Evolutionary conservation across 1,284 basidiomycete genomes (phyloP).

Genomic region (Acaromyces ingoldii): DNA sequence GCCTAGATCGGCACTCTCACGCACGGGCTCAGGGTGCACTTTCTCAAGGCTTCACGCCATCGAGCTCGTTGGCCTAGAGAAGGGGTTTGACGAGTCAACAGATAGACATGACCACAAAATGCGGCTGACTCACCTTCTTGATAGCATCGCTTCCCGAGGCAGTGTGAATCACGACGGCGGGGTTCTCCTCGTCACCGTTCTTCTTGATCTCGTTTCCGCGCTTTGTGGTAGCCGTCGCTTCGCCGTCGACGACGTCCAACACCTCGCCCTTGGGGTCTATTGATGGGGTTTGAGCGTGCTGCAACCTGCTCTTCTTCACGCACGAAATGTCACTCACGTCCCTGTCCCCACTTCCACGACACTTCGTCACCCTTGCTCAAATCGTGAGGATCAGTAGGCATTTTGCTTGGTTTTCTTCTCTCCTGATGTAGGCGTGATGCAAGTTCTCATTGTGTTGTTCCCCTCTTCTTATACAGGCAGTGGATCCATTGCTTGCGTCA

Average conservation of each 20-base stretch:
- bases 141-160: constrained; percentile 24
- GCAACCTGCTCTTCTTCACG: neutral
- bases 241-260: constrained; percentile 29
- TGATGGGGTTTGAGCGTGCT: neutral
- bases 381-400: constrained; percentile 5
- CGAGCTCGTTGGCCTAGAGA: constrained; percentile 24
- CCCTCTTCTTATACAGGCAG: no score
- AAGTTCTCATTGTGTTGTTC: no score
- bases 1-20: no score
- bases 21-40: no score
- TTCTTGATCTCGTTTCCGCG: constrained; percentile 28
- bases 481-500: no score
- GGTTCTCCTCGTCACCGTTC: constrained; percentile 25
- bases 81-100: neutral
- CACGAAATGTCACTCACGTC: neutral
- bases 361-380: constrained; percentile 23
- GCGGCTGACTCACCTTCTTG: constrained; percentile 26
- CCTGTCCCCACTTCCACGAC: constrained; percentile 7
- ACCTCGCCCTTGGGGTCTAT: constrained; percentile 28
- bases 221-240: constrained; percentile 29
- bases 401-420: no score
- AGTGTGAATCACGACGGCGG: constrained; percentile 30
- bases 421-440: no score
- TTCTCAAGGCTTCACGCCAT: constrained; percentile 29
- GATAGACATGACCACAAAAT: neutral